Evolutionary conservation across 495 filamentous ascomycete genomes (phyloP).

Genomic region (Lasiosphaeriaceae sp.): DNA sequence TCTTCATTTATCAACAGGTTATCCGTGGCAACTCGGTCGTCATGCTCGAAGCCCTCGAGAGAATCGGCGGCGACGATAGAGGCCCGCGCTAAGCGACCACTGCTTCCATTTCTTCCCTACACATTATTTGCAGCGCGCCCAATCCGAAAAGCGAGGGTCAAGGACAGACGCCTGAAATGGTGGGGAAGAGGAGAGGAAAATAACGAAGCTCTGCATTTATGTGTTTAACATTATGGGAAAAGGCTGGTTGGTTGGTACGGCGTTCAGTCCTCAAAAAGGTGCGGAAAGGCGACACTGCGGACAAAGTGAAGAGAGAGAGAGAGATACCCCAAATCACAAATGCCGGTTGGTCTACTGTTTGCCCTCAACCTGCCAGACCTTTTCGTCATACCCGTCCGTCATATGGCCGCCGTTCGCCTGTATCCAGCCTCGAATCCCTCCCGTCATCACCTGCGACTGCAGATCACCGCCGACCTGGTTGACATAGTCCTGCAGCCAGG

Average conservation of each 20-base stretch:
- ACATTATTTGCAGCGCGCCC: no score
- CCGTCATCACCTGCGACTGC: conserved; percentile 40
- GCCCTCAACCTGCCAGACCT: conserved; percentile 40
- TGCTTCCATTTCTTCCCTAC: no score
- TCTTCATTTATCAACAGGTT: conserved; percentile 31
- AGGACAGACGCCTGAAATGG: no score
- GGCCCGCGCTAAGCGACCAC: background rate
- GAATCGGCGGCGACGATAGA: conserved; percentile 49
- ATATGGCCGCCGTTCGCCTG: conserved; percentile 40
- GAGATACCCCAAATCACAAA: background rate
- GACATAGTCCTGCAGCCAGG: conserved; percentile 46
- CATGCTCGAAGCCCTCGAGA: conserved; percentile 79
- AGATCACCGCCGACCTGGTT: conserved; percentile 31
- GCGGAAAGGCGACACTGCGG: background rate
- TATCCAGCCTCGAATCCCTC: conserved; percentile 50
- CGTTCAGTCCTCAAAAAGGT: background rate
- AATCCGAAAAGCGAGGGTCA: no score
- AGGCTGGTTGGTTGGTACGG: background rate
- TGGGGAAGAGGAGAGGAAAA: no score
- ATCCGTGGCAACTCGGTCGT: conserved; percentile 95
- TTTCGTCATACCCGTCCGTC: conserved; percentile 46
- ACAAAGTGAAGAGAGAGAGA: background rate
- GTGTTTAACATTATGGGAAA: no score
- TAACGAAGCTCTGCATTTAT: no score
- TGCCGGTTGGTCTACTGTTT: background rate